Conservation (phyloP, 805 yeast genomes). For the Wickerhamomyces silvicola region DNA sequence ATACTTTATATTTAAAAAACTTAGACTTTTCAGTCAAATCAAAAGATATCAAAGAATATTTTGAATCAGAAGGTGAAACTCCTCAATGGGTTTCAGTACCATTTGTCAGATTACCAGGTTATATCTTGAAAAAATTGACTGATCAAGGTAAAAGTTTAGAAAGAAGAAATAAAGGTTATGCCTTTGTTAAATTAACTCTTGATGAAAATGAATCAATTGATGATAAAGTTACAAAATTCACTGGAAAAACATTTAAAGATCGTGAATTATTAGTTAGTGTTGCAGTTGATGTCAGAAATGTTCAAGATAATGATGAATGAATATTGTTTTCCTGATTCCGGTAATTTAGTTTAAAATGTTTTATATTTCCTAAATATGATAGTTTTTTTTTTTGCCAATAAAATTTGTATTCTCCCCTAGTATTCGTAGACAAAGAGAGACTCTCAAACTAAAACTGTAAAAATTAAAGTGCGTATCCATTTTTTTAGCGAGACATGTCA, state of each 20-base stretch:
- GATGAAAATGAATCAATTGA: constrained; percentile 39
- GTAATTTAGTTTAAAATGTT: too few species aligned
- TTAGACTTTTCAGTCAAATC: constrained; percentile 56
- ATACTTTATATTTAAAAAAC: constrained; percentile 58
- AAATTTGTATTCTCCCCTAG: too few species aligned
- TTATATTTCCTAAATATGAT: too few species aligned
- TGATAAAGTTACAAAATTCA: constrained; percentile 59
- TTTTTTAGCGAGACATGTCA: too few species aligned
- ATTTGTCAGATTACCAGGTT: constrained; percentile 38
- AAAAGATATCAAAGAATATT: constrained; percentile 44
- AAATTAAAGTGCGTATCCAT: too few species aligned
- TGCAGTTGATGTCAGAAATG: constrained; percentile 55
- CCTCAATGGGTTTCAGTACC: constrained; percentile 61
- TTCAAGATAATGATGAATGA: constrained; percentile 24
- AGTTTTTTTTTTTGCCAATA: too few species aligned
- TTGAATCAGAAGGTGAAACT: constrained; percentile 37
- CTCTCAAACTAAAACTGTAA: too few species aligned
- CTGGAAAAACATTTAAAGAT: constrained; percentile 62
- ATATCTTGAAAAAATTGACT: constrained; percentile 36
- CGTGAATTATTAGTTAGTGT: constrained; percentile 60
- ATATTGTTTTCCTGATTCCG: too few species aligned
- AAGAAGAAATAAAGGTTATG: constrained; percentile 53
- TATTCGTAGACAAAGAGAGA: too few species aligned
- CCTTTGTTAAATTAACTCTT: constrained; percentile 45
- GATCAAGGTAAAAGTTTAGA: constrained; percentile 40